Evolutionary conservation across 2,329 filamentous ascomycete species (phyloP).

Genomic region (Biscogniauxia sp.): DNA sequence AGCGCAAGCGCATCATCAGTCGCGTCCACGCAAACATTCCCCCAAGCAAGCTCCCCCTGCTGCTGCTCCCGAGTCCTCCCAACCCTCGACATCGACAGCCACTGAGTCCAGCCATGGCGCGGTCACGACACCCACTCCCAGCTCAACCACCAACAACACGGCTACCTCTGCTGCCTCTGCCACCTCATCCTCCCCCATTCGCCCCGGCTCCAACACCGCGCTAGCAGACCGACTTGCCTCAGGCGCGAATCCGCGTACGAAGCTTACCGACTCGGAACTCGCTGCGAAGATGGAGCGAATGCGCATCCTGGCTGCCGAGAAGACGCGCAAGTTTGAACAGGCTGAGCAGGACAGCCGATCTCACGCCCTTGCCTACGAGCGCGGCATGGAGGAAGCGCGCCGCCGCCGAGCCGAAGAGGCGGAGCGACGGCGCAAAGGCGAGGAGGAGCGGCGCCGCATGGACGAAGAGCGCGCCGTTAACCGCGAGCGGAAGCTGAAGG

Average conservation of each 20-base stretch:
- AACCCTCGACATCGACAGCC: slow-evolving; percentile 3
- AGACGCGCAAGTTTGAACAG: slow-evolving; percentile 57
- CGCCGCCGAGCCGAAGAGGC: slow-evolving; percentile 51
- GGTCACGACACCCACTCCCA: slow-evolving; percentile 16
- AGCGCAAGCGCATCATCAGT: slow-evolving; percentile 22
- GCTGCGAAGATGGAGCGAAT: slow-evolving; percentile 60
- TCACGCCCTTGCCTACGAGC: slow-evolving; percentile 53
- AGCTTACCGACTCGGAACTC: slow-evolving; percentile 59
- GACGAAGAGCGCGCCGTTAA: slow-evolving; percentile 62
- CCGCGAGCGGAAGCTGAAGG: slow-evolving; percentile 59
- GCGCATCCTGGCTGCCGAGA: slow-evolving; percentile 57
- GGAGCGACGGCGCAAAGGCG: slow-evolving; percentile 48
- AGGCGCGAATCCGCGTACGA: slow-evolving; percentile 58
- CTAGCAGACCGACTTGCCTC: slow-evolving; percentile 47
- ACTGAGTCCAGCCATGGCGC: slow-evolving; percentile 15
- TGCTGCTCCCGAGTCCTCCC: slow-evolving; percentile 7
- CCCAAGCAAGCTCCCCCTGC: slow-evolving; percentile 11
- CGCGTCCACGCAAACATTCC: slow-evolving; percentile 23
- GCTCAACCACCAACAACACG: slow-evolving; percentile 4
- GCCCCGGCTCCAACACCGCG: slow-evolving; percentile 35
- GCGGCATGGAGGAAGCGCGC: slow-evolving; percentile 54
- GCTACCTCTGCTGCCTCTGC: slow-evolving; percentile 10
- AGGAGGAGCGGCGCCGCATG: slow-evolving; percentile 50
- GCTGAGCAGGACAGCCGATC: slow-evolving; percentile 56
- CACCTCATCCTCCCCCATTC: slow-evolving; percentile 4